Evolutionary conservation across 2,329 filamentous ascomycete genomes (phyloP), one percentile per base, ranked within the genome.

Genomic region (Fonsecaea pedrosoi): DNA sequence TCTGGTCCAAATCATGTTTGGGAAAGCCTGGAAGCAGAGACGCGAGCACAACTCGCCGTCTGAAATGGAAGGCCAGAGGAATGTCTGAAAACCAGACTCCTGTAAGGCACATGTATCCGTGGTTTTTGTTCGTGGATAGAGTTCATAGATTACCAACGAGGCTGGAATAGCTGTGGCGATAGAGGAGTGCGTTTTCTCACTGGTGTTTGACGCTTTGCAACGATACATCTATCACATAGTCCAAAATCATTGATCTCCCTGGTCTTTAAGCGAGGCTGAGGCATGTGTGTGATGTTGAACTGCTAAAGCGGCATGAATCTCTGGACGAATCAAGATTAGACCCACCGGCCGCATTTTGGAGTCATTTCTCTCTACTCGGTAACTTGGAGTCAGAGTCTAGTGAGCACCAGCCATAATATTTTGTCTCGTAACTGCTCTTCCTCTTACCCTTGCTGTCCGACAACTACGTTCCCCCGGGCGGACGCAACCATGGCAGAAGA

Each of bases 401-500:
- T 34, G 45, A 42, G 32, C 54, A 53, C 56, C 30, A 45, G 0
- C 21, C 30, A 4, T 32, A 32, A 45, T 10, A 30, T 35, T 57
- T 56, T 18, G 8, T 37, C n/a, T 34, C 13, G 38, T 18, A 15
- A 34, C 15, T 50, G 57, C 32, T 13, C 15, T 2, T 50, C 32
- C 42, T 60, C 21, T 50, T 60, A 30, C 9, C 21, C 25, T 60
- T 42, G 35, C 34, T 30, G 21, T 38, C 40, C 15, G 35, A 21
- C n/a, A 9, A n/a, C 50, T 35, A 48, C 18, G 45, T 50, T 12
- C 45, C 37, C 18, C 9, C 35, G n/a, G 35, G 30, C 38, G 64
- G 48, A 53, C 45, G 50, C 45, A 64, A 70, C 21, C 58, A 73
- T 73, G 72, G 72, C 72, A 37, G 71, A 72, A 67, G 72, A 73